Percentiles rank a stretch among this genome's conserved stretches.
Evolutionary conservation across 176 grass and related monocot genomes (phyloP).

Genomic region (Aegilops bicornis): DNA sequence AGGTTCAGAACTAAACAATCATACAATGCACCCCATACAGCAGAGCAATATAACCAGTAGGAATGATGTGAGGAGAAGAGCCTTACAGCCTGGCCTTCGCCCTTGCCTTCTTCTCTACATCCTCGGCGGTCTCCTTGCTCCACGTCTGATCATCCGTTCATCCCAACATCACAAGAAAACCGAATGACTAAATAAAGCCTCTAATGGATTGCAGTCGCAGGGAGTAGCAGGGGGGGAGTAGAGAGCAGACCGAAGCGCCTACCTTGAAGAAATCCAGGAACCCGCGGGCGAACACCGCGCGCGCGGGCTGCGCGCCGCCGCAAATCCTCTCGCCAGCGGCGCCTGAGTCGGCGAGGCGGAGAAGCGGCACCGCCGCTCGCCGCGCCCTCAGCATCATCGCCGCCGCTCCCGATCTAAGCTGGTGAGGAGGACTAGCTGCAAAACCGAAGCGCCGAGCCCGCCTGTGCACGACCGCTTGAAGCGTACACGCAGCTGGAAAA

Average conservation of each 20-base stretch:
- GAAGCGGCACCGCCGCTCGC: slow-evolving; percentile 17
- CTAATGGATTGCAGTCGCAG: neutral
- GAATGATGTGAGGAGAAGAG: slow-evolving; percentile 12
- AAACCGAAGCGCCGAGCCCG: neutral
- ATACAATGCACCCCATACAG: neutral
- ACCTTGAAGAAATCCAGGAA: slow-evolving; percentile 55
- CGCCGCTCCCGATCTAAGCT: slow-evolving; percentile 29
- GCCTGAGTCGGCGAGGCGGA: neutral
- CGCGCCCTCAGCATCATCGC: slow-evolving; percentile 35
- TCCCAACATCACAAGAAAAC: neutral
- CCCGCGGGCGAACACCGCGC: slow-evolving; percentile 32
- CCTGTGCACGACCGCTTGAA: neutral
- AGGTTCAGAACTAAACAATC: slow-evolving; percentile 9
- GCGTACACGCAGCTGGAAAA: neutral
- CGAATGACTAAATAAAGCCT: neutral
- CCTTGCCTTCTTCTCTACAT: slow-evolving; percentile 47
- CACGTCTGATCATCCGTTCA: slow-evolving; percentile 17
- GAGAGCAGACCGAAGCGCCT: neutral
- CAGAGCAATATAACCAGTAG: neutral
- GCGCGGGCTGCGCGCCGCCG: neutral
- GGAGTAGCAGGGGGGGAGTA: neutral
- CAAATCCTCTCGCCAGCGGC: neutral
- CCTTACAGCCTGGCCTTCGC: slow-evolving; percentile 79
- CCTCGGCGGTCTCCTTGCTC: slow-evolving; percentile 55
- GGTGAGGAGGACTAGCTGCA: neutral